Evolutionary conservation across 306 rosid species (phyloP).

Genomic region (Fragaria vesca): DNA sequence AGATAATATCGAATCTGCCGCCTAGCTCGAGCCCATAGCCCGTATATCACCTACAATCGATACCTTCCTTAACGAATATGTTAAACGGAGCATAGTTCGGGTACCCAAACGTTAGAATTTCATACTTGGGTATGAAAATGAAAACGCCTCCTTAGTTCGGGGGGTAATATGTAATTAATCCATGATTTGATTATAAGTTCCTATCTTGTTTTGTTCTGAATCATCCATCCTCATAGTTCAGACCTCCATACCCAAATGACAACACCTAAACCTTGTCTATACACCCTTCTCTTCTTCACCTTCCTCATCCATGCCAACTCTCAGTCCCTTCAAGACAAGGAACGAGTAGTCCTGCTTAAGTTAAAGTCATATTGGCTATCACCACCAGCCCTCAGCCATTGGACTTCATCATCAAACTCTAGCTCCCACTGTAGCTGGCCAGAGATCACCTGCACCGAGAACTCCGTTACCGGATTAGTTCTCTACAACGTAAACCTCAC

Average conservation of each 20-base stretch:
- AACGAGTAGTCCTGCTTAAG: constrained; percentile 42
- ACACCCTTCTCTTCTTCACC: constrained; percentile 23
- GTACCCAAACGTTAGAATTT: too few species aligned
- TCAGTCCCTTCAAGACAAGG: constrained; percentile 40
- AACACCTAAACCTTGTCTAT: background rate
- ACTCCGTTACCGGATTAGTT: constrained; percentile 40
- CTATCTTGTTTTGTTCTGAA: background rate
- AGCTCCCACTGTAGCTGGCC: constrained; percentile 54
- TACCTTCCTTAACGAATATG: too few species aligned
- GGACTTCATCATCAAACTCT: constrained; percentile 44
- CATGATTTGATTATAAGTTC: too few species aligned
- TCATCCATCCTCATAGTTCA: background rate
- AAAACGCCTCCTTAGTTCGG: too few species aligned
- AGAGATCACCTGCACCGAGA: constrained; percentile 46
- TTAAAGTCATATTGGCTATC: constrained; percentile 42
- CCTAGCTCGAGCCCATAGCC: too few species aligned
- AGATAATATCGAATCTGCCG: too few species aligned
- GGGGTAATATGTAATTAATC: too few species aligned
- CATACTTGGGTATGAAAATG: too few species aligned
- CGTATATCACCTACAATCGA: too few species aligned
- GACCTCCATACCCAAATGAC: constrained; percentile 31
- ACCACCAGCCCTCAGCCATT: constrained; percentile 39
- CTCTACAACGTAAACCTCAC: constrained; percentile 16
- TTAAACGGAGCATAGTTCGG: too few species aligned
- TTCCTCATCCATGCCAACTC: constrained; percentile 36